These are phyloP conservation scores for Backusella macrospora DNA, from an alignment of 192 early-diverging fungal genomes.

Conservation along the genomic window DNA sequence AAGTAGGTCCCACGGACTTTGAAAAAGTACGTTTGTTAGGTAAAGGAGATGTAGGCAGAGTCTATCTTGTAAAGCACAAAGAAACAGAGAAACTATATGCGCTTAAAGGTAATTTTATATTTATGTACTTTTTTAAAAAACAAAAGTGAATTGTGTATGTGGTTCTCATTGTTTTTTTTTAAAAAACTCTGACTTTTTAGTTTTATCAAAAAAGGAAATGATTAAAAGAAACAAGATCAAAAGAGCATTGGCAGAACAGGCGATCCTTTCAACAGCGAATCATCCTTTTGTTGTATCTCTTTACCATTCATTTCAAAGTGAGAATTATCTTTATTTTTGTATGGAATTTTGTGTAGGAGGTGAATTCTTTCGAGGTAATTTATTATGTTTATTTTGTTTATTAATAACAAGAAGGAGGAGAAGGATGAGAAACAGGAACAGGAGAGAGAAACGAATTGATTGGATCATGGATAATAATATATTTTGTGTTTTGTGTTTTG, in stretches of 20 bases:
- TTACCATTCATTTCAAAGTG: slow-evolving; percentile 89
- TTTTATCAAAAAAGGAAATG: slow-evolving; percentile 94
- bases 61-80: slow-evolving; percentile 37
- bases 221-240: slow-evolving; percentile 97
- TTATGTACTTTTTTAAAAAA: neutral
- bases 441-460: no score
- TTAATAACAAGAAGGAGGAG: no score
- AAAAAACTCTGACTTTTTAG: slow-evolving; percentile 36
- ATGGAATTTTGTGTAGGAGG: slow-evolving; percentile 91
- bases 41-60: slow-evolving; percentile 35
- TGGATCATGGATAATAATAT: no score
- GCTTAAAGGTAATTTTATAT: slow-evolving; percentile 30
- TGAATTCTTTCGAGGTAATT: slow-evolving; percentile 84
- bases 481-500: neutral
- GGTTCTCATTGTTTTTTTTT: neutral
- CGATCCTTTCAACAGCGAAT: slow-evolving; percentile 85
- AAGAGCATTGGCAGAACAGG: slow-evolving; percentile 95
- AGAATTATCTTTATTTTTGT: slow-evolving; percentile 85
- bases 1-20: slow-evolving; percentile 25
- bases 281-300: slow-evolving; percentile 91
- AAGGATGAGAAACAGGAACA: no score
- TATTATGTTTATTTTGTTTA: no score
- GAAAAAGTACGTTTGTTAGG: slow-evolving; percentile 36
- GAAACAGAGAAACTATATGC: slow-evolving; percentile 34
- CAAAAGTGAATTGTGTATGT: neutral